phyloP scores from a whole-genome alignment of 2,329 filamentous ascomycete genomes.

The Talaromyces marneffei region DNA sequence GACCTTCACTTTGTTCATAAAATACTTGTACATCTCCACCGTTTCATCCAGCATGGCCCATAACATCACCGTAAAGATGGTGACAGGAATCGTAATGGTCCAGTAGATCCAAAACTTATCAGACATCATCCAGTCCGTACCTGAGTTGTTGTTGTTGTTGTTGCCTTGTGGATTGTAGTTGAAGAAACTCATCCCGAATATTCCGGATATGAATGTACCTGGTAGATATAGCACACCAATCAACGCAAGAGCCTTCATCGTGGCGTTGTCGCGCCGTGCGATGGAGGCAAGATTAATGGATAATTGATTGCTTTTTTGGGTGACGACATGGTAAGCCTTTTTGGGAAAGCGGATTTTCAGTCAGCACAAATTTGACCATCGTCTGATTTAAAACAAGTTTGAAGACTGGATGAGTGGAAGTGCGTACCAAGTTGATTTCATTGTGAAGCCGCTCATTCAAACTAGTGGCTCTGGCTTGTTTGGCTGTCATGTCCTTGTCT shows the following conservation, averaged over 20 bases:
- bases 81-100: slow-evolving; percentile 12
- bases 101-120: slow-evolving; percentile 14
- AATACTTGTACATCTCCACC: slow-evolving; percentile 3
- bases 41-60: slow-evolving; percentile 9
- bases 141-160: not conserved
- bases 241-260: slow-evolving; percentile 10
- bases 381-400: not conserved
- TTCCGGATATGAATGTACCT: slow-evolving; percentile 12
- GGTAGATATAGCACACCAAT: slow-evolving; percentile 13
- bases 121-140: slow-evolving; percentile 12
- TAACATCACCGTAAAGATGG: slow-evolving; percentile 3
- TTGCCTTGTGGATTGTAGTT: slow-evolving; percentile 6
- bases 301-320: slow-evolving; percentile 6
- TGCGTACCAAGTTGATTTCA: slow-evolving; percentile 10
- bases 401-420: not conserved
- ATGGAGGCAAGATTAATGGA: slow-evolving; percentile 7
- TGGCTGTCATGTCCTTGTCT: slow-evolving; percentile 9
- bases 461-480: slow-evolving; percentile 1
- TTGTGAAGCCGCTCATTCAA: slow-evolving; percentile 10
- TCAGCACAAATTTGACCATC: not conserved
- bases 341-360: too few species aligned
- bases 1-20: not conserved
- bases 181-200: slow-evolving; percentile 12
- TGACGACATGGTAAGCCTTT: slow-evolving; percentile 5
- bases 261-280: slow-evolving; percentile 11